Evolutionary conservation across 2,329 filamentous ascomycete species (phyloP), one percentile per base, ranked within the genome.

Genomic region (Polytolypa hystricis): DNA sequence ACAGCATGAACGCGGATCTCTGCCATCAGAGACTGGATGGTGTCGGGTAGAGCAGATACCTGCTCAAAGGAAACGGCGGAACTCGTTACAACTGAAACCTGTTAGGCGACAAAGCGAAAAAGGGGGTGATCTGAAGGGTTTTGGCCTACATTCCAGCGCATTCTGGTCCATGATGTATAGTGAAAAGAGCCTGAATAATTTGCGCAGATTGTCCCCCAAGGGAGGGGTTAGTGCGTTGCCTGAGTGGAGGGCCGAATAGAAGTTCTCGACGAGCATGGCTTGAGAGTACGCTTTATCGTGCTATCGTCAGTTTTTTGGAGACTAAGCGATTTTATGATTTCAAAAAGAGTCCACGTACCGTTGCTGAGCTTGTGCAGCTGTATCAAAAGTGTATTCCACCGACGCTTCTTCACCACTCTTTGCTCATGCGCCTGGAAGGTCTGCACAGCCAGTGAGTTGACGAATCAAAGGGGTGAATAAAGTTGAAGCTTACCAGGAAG

Each of bases 1-100:
- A 73, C 67, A 1, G 68, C 68, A 47, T 72, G 68, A 1, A 67
- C 68, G 12, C 69, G 52, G 14, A 71, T 56, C 20, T 58, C 47
- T 1, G 54, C 44, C 68, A 73, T 71, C 8, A 70, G 47, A 1
- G 62, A 52, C 36, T 68, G 56, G 3, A 73, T 58, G 2, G 48
- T 47, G 4, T 56, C 50, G 0, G 62, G 58, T 1, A 72, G 47
- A 4, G 37, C 28, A 35, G 67, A 55, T 10, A 72, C 49, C 5
- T 62, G 57, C 1, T 54, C 47, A n/a, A 59, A 53, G 2, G 57
- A 53, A 6, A 67, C 55, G 2, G 67, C 61, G 8, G 53, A 54
- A 6, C 61, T 61, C 38, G 64, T 61, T 10, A 58, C 51, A 43
- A 72, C n/a, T n/a, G n/a, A n/a, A n/a, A n/a, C n/a, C n/a, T n/a